Percentiles rank a stretch among this genome's conserved stretches.
Conservation (phyloP, 805 yeast genomes). For the Torulaspora gathmanii region DNA sequence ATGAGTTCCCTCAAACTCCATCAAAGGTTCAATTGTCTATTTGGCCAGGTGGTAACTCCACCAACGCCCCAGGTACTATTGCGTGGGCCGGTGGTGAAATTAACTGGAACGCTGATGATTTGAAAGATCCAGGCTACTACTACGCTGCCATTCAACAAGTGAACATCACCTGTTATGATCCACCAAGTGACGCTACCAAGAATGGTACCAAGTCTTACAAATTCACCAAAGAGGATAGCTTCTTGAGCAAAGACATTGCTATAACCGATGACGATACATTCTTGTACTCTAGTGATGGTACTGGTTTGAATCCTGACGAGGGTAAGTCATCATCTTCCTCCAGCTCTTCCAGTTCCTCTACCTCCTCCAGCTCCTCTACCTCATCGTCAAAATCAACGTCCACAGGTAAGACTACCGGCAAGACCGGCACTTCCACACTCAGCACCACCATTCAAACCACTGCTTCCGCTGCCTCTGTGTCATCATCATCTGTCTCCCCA, state of each 20-base stretch:
- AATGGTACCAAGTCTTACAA: slow-evolving; percentile 49
- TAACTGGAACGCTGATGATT: slow-evolving; percentile 76
- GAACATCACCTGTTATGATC: slow-evolving; percentile 62
- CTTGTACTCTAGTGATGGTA: slow-evolving; percentile 55
- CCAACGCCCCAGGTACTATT: slow-evolving; percentile 56
- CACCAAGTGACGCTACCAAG: slow-evolving; percentile 51
- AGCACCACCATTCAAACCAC: slow-evolving; percentile 1
- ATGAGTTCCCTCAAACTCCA: slow-evolving; percentile 69
- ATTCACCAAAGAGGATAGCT: slow-evolving; percentile 47
- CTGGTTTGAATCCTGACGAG: slow-evolving; percentile 60
- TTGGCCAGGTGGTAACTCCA: slow-evolving; percentile 70
- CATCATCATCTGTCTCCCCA: slow-evolving; percentile 6
- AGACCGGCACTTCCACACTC: background rate
- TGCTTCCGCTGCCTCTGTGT: background rate
- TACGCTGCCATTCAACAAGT: slow-evolving; percentile 60
- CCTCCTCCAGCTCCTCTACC: slow-evolving; percentile 6
- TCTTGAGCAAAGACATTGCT: slow-evolving; percentile 47
- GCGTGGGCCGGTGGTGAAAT: slow-evolving; percentile 88
- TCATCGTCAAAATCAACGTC: background rate
- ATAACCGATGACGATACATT: slow-evolving; percentile 60
- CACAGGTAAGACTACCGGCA: background rate
- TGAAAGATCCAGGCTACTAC: slow-evolving; percentile 73
- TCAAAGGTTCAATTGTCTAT: slow-evolving; percentile 65
- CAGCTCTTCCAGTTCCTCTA: slow-evolving; percentile 9
- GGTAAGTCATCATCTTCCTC: slow-evolving; percentile 19